Evolutionary conservation across 768 basidiomycete genomes (phyloP), one percentile per base, ranked within the genome.

Genomic region (Suillus fuscotomentosus): DNA sequence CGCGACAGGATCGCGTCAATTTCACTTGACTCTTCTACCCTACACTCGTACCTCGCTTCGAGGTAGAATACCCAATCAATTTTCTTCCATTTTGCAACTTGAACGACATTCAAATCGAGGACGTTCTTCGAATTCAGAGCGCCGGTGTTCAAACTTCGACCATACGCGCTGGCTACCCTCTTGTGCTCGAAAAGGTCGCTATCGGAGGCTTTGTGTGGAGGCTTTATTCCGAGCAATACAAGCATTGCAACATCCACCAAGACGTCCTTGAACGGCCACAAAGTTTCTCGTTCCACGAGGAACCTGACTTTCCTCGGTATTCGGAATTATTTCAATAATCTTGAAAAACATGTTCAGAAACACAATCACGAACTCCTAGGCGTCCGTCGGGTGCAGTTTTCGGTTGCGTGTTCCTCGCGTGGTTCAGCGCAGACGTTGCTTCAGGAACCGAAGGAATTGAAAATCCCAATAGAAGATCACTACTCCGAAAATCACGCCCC

Each of bases 231-330:
- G 39, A 41, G 3, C 5, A 20, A 59, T 59, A 24, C 17, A 42
- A 17, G 39, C 42, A 24, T 59, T 27, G 3, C 41, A 11, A 59
- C 60, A 60, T 61, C 31, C 42, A 34, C 17, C 3, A 31, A 14
- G 5, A 24, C 9, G 8, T 53, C 50, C 11, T 54, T 64, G 62
- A 41, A 50, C 17, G 36, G 22, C 9, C 27, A 42, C 51, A 64
- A 17, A 2, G 1, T 41, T 14, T 65, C 62, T 64, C 24, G 41
- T 5, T 64, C 61, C 14, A 22, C 61, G 13, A 34, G 64, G 34
- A 65, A 65, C 34, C 64, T 67, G 27, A 76, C 68, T 31, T 77
- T 76, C 43, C 73, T 76, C n/a, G 75, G 74, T 13, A 70, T 76
- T 64, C 72, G 71, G 34, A 62, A 67, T 60, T 76, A 73, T 67